These are phyloP conservation scores for Neocucurbitaria cava DNA, from an alignment of 2,329 filamentous ascomycete genomes.

Conservation along the genomic window DNA sequence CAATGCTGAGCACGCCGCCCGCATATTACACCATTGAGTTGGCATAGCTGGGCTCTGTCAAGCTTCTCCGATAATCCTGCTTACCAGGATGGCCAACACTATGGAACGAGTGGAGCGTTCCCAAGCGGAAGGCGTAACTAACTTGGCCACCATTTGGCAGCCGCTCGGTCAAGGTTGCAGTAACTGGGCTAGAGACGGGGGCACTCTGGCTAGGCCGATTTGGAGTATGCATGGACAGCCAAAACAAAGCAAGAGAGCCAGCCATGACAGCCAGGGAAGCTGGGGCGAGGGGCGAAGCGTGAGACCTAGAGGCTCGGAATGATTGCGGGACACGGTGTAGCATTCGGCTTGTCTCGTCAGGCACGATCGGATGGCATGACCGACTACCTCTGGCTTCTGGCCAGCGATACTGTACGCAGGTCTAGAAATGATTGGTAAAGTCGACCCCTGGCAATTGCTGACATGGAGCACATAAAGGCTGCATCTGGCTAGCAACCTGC, in stretches of 20 bases:
- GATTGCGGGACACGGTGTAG: conserved; percentile 29
- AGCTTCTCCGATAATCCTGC: conserved; percentile 33
- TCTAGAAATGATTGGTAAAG: conserved; percentile 26
- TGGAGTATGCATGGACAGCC: conserved; percentile 23
- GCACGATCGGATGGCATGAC: conserved; percentile 20
- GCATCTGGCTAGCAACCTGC: conserved; percentile 34
- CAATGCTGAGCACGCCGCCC: conserved; percentile 22
- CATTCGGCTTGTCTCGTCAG: conserved; percentile 29
- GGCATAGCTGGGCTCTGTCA: conserved; percentile 34
- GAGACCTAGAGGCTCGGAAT: conserved; percentile 24
- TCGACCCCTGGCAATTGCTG: conserved; percentile 32
- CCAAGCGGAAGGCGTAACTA: conserved; percentile 27
- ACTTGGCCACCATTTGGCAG: conserved; percentile 14
- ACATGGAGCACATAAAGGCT: conserved; percentile 27
- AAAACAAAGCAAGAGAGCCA: conserved; percentile 24
- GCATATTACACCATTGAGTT: conserved; percentile 31
- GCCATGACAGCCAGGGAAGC: conserved; percentile 20
- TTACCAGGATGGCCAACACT: conserved; percentile 33
- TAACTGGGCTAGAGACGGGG: conserved; percentile 16
- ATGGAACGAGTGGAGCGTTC: conserved; percentile 28
- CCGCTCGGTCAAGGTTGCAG: conserved; percentile 22
- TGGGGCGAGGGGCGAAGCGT: conserved; percentile 29
- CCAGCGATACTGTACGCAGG: conserved; percentile 16
- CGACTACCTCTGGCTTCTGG: conserved; percentile 9
- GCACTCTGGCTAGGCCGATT: conserved; percentile 30